These are phyloP conservation scores for Pseudogymnoascus sp. DNA, from an alignment of 2,329 filamentous ascomycete genomes.

Conservation along the genomic window DNA sequence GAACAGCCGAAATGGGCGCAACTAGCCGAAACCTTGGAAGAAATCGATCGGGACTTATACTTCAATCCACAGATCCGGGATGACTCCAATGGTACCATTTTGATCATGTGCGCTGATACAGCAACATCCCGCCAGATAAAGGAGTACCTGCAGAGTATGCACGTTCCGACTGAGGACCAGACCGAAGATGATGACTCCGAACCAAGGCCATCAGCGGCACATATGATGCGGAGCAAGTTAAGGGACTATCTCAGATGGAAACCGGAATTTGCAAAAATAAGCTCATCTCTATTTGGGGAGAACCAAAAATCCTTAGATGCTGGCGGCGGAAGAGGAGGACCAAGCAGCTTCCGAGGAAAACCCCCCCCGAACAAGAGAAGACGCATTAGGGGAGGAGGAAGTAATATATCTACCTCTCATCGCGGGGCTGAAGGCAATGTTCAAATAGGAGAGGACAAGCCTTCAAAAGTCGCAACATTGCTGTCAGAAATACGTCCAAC, in stretches of 20 bases:
- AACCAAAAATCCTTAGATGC: slow-evolving; percentile 68
- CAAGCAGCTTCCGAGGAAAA: slow-evolving; percentile 42
- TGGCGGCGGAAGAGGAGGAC: slow-evolving; percentile 32
- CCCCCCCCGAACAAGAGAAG: slow-evolving; percentile 79
- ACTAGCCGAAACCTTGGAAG: slow-evolving; percentile 80
- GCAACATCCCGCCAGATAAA: slow-evolving; percentile 79
- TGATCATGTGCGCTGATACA: slow-evolving; percentile 92
- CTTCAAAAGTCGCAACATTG: slow-evolving; percentile 70
- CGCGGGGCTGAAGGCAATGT: slow-evolving; percentile 67
- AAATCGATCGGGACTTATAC: slow-evolving; percentile 86
- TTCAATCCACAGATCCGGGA: slow-evolving; percentile 69
- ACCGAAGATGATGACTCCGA: slow-evolving; percentile 34
- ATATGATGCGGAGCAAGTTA: slow-evolving; percentile 84
- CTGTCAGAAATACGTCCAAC: slow-evolving; percentile 78
- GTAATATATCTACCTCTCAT: slow-evolving; percentile 43
- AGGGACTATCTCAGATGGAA: slow-evolving; percentile 89
- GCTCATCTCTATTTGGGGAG: slow-evolving; percentile 65
- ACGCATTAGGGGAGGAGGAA: slow-evolving; percentile 70
- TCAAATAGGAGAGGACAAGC: slow-evolving; percentile 70
- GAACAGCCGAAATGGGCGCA: slow-evolving; percentile 91
- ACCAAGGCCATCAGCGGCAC: slow-evolving; percentile 61
- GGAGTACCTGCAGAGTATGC: slow-evolving; percentile 88
- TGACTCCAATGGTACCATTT: slow-evolving; percentile 80
- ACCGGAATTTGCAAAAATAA: slow-evolving; percentile 77
- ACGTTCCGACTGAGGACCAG: slow-evolving; percentile 47